Base-by-base conservation (phyloP, 805 yeast genomes). In the Jamesozyma hellenica region DNA sequence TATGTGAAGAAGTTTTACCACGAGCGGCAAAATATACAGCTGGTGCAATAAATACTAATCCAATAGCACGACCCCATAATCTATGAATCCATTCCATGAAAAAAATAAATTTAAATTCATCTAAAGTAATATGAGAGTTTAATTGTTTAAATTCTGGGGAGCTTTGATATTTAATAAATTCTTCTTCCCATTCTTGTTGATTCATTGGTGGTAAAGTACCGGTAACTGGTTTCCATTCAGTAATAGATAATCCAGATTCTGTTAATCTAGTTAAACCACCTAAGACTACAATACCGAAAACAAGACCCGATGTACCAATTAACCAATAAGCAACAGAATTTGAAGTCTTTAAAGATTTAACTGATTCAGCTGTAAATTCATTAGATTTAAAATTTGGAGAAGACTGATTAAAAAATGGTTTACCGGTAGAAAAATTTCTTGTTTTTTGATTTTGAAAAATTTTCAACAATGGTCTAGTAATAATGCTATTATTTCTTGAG, bases 51-150 rank as follows among this genome's bases (percentile, higher is more conserved):
- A 92, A 79, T 4, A 82, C 74, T 49, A 77, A 63, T 31, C 98
- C 98, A 52, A 92, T 88, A 39, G 82, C 73, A 60, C 98, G 75
- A 14, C 97, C 98, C 70, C 92, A 74, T 42, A 90, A 64, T 53
- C 98, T 72, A 61, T 92, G 99, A 33, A 81, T 79, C 99, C 98
- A 92, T 64, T 92, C 99, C 96, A 92, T 90, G 56, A 75, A 79
- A 66, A 81, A 92, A 47, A 92, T 92, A 58, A 87, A 90, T 62
- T 92, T 86, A 70, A 85, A 92, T 58, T 92, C 98, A 2, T 87
- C 95, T 43, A 92, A 60, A 15, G 85, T 79, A 35, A 60, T 60
- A 56, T 87, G 86, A 1, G 96, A 79, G 64, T 94, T 92, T 47
- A 92, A 70, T 51, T 79, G 83, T 56, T 80, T 75, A 61, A 85